Evolutionary conservation across 2,329 filamentous ascomycete species (phyloP).

Genomic region (Cordyceps sp.): DNA sequence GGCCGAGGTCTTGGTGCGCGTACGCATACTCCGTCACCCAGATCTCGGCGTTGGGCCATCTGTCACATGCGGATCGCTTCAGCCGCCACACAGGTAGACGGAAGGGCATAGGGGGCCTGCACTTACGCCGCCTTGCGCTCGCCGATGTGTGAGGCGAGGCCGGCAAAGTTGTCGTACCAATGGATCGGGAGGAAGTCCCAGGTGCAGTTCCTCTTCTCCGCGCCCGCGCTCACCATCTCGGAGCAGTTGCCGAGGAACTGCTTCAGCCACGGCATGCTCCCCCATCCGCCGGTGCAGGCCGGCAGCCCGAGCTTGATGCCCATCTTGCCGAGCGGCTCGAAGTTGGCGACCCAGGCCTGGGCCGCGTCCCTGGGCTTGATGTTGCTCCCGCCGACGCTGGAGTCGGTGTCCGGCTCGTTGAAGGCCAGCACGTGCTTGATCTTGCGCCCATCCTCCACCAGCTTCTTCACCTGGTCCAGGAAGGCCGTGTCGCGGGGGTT

Average conservation of each 20-base stretch:
- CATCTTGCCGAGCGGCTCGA: slow-evolving; percentile 48
- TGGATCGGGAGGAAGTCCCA: slow-evolving; percentile 48
- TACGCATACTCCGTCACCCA: slow-evolving; percentile 71
- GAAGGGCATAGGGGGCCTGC: too few relatives aligned
- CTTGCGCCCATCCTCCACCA: slow-evolving; percentile 34
- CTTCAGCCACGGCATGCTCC: slow-evolving; percentile 48
- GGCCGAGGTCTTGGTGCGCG: slow-evolving; percentile 34
- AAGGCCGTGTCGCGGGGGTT: slow-evolving; percentile 40
- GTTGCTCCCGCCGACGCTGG: slow-evolving; percentile 41
- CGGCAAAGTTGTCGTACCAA: slow-evolving; percentile 55
- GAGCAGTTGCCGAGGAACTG: slow-evolving; percentile 50
- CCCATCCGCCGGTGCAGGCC: slow-evolving; percentile 44
- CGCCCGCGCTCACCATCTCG: slow-evolving; percentile 29
- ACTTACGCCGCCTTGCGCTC: slow-evolving; percentile 22
- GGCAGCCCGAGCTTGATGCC: slow-evolving; percentile 56
- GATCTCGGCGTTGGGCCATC: slow-evolving; percentile 43
- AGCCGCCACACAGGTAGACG: too few relatives aligned
- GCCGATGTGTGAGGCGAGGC: slow-evolving; percentile 49
- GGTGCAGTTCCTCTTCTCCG: slow-evolving; percentile 32
- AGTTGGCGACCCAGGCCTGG: slow-evolving; percentile 50
- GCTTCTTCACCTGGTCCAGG: slow-evolving; percentile 35
- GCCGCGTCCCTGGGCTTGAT: slow-evolving; percentile 46
- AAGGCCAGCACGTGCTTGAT: slow-evolving; percentile 57
- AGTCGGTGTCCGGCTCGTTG: slow-evolving; percentile 58
- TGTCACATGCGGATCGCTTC: slow-evolving; percentile 13